Evolutionary conservation across 2,329 filamentous ascomycete genomes (phyloP), one percentile per base, ranked within the genome.

Genomic region (Botrytis galanthina): DNA sequence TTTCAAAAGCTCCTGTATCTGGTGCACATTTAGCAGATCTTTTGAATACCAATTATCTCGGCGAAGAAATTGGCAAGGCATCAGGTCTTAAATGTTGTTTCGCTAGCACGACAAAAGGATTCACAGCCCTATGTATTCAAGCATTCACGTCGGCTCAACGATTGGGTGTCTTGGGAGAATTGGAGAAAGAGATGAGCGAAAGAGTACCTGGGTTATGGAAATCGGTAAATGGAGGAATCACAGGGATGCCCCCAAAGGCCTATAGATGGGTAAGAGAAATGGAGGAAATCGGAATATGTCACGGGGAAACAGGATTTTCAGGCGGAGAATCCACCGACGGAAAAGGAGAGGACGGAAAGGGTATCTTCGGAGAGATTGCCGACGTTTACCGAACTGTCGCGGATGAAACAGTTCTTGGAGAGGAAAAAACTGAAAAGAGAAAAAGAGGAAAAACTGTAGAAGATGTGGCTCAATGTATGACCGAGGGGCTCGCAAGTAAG

Each of bases 211-310:
- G 78, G 3, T 82, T 84, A 51, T 84, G 85, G 22, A 80, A 82
- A 39, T 79, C 82, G 68, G 88, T 85, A 0, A 85, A 88, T 77
- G 83, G 80, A 46, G 83, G 86, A 3, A 83, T 93, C 14, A 83
- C 87, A 6, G 83, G 86, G 88, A 74, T 94, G 87, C 86, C 91
- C 37, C 88, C 89, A 12, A 95, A 94, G 82, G 92, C 92, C 29
- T 94, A 94, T 80, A 85, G 92, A 18, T 95, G 92, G 92, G 90
- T 93, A 0, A 84, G 86, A 48, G 92, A 94, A 84, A 94, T 95
- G 92, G 86, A 90, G 77, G 89, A 94, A 84, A 93, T 95, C 79
- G 88, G 87, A 6, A 83, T 86, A 73, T 92, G 90, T 5, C 90
- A 93, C 80, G 86, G 88, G 60, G 90, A 91, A 71, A 91, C 89